Conservation (phyloP, 176 grass and related monocot genomes). For the Oryza glaberrima region DNA sequence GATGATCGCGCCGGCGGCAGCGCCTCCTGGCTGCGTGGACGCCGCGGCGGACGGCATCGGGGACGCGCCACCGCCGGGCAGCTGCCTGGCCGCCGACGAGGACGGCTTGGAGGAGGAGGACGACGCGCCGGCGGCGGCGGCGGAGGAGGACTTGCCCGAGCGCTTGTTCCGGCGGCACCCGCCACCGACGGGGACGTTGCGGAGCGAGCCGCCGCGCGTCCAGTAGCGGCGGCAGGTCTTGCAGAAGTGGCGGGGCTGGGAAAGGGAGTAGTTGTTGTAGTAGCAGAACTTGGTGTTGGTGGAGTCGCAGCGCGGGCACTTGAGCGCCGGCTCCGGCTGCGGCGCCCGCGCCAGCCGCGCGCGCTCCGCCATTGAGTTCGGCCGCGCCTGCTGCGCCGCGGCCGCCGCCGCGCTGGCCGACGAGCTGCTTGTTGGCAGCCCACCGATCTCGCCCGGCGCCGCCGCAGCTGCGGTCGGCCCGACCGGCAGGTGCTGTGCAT, state of each 20-base stretch:
- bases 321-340: slow-evolving; percentile 82
- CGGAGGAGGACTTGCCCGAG: slow-evolving; percentile 54
- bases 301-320: slow-evolving; percentile 93
- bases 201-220: slow-evolving; percentile 88
- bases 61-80: slow-evolving; percentile 22
- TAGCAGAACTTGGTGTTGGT: slow-evolving; percentile 99
- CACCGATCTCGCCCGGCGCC: slow-evolving; percentile 15
- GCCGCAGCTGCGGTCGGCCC: slow-evolving; percentile 19
- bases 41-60: slow-evolving; percentile 30
- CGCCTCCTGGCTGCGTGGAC: slow-evolving; percentile 1
- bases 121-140: slow-evolving; percentile 34
- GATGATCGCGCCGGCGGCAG: slow-evolving; percentile 15
- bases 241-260: slow-evolving; percentile 98
- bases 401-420: slow-evolving; percentile 15
- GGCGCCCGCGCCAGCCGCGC: slow-evolving; percentile 68
- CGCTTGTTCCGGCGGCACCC: slow-evolving; percentile 94
- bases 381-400: slow-evolving; percentile 22
- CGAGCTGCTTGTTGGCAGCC: slow-evolving; percentile 54
- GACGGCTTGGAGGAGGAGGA: slow-evolving; percentile 59
- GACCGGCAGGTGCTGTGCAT: slow-evolving; percentile 47
- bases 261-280: slow-evolving; percentile 92
- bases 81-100: slow-evolving; percentile 8
- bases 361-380: slow-evolving; percentile 76
- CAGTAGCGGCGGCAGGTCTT: slow-evolving; percentile 97
- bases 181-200: slow-evolving; percentile 87